phyloP scores from a whole-genome alignment of 2,329 filamentous ascomycete species.

The Aschersonia sp. region DNA sequence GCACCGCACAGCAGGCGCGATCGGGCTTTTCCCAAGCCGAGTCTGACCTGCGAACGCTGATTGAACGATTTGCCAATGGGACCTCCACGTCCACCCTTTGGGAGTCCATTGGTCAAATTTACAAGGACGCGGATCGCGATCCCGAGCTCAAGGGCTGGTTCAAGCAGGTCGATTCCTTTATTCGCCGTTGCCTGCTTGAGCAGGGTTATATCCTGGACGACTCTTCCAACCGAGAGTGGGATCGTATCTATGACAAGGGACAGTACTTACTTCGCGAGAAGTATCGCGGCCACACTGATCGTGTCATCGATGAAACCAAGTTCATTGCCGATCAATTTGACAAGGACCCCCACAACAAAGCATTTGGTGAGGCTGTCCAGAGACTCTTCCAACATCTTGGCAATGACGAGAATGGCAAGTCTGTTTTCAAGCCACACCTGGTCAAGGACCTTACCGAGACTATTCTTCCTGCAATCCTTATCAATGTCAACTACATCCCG shows the following conservation, averaged over 20 bases:
- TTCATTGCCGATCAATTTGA: conserved; percentile 86
- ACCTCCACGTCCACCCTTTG: conserved; percentile 82
- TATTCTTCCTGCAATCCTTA: conserved; percentile 70
- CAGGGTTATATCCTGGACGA: conserved; percentile 87
- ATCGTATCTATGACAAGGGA: conserved; percentile 71
- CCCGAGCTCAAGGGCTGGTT: conserved; percentile 85
- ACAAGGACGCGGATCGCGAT: conserved; percentile 74
- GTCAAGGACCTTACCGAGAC: conserved; percentile 79
- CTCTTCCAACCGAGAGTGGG: conserved; percentile 65
- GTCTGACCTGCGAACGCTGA: conserved; percentile 61
- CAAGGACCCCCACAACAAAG: conserved; percentile 71
- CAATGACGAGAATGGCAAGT: conserved; percentile 70
- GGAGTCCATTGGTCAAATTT: conserved; percentile 72
- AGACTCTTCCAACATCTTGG: conserved; percentile 85
- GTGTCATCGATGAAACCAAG: conserved; percentile 77
- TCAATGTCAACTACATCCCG: conserved; percentile 79
- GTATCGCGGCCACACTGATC: conserved; percentile 76
- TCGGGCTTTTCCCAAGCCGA: conserved; percentile 57
- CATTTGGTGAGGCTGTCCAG: conserved; percentile 60
- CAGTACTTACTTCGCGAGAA: conserved; percentile 77
- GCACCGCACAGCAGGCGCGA: conserved; percentile 60
- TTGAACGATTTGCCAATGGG: conserved; percentile 92
- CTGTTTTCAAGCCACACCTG: conserved; percentile 83
- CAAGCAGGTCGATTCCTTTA: conserved; percentile 58
- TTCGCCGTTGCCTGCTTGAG: conserved; percentile 73